Evolutionary conservation across 345 rosid genomes (phyloP).

Genomic region (Aquilaria sinensis): DNA sequence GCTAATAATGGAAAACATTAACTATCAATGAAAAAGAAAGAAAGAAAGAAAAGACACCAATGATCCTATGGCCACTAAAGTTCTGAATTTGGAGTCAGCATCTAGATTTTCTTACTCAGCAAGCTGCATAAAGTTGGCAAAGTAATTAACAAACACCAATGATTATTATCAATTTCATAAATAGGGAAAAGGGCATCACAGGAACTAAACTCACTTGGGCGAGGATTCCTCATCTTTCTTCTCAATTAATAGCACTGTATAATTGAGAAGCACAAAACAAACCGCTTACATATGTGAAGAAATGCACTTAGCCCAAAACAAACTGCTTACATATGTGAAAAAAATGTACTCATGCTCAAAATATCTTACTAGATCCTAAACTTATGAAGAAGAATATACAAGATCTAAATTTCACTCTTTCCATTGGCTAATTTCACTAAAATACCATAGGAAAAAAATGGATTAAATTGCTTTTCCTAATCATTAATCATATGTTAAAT

Average conservation of each 20-base stretch:
- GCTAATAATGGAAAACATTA: neutral
- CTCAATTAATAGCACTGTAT: constrained; percentile 71
- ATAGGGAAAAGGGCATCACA: no score
- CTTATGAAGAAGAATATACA: no score
- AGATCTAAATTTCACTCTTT: no score
- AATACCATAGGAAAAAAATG: no score
- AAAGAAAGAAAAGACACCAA: constrained; percentile 36
- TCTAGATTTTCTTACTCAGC: constrained; percentile 75
- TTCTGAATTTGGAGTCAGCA: constrained; percentile 80
- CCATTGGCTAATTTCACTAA: no score
- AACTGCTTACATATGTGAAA: constrained; percentile 7
- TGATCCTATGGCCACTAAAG: constrained; percentile 89
- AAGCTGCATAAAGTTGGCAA: constrained; percentile 31
- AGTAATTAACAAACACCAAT: neutral
- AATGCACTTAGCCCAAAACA: neutral
- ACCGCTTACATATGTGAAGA: constrained; percentile 7
- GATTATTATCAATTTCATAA: no score
- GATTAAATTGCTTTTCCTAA: no score
- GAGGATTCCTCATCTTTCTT: constrained; percentile 60
- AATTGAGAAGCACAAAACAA: constrained; percentile 37
- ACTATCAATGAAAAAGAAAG: neutral
- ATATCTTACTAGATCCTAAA: no score
- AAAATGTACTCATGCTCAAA: neutral
- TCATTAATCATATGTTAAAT: no score
- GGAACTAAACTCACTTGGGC: constrained; percentile 2